phyloP scores from a whole-genome alignment of 352 stramenopile species.

The Peronosclerospora sorghi region DNA sequence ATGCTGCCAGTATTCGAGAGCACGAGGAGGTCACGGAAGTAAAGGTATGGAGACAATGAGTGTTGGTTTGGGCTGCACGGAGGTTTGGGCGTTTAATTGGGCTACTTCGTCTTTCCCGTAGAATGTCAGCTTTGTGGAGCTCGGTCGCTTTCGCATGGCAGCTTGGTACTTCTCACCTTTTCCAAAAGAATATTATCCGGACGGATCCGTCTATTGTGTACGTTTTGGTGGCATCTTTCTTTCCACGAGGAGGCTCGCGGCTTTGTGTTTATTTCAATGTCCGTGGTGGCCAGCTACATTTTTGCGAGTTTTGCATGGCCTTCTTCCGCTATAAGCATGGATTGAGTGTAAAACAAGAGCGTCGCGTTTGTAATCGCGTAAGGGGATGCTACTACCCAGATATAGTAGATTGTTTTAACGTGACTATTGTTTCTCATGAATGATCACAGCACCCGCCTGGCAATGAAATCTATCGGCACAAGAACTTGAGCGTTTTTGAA shows the following conservation, averaged over 20 bases:
- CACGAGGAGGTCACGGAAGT: constrained; percentile 97
- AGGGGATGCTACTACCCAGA: constrained; percentile 12
- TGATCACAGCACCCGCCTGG: constrained; percentile 52
- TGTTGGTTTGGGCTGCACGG: too few relatives aligned
- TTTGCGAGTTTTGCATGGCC: constrained; percentile 85
- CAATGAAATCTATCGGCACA: constrained; percentile 91
- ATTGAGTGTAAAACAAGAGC: constrained; percentile 51
- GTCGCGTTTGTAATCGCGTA: constrained; percentile 50
- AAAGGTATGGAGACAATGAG: constrained; percentile 39
- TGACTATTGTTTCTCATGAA: neutral
- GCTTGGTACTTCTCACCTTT: constrained; percentile 97
- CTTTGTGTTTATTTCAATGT: neutral
- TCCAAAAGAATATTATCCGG: constrained; percentile 90
- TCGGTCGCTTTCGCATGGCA: constrained; percentile 90
- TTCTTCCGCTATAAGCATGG: constrained; percentile 80
- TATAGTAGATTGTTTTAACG: neutral
- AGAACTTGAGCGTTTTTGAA: constrained; percentile 93
- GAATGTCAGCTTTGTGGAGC: constrained; percentile 93
- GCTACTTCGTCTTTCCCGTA: constrained; percentile 14
- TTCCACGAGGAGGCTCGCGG: neutral
- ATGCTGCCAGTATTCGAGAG: constrained; percentile 93
- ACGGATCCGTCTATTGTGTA: constrained; percentile 78
- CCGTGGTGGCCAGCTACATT: constrained; percentile 47
- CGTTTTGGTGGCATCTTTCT: constrained; percentile 1
- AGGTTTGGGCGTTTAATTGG: too few relatives aligned